These are phyloP conservation scores for Didymella segeticola DNA, from an alignment of 2,329 filamentous ascomycete species.

Conservation along the genomic window DNA sequence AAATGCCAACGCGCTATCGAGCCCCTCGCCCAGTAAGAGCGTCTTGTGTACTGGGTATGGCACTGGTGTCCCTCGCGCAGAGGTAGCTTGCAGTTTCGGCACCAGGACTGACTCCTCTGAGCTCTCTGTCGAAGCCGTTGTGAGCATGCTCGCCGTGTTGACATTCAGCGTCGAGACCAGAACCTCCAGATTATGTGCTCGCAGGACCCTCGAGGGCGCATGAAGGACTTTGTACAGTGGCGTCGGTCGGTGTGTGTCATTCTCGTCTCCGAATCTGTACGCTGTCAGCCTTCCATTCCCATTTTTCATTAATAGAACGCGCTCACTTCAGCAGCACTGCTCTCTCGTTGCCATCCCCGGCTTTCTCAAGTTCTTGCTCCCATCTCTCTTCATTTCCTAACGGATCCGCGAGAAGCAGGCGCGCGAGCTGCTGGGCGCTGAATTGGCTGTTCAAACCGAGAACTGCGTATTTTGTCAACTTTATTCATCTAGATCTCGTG, in stretches of 20 bases:
- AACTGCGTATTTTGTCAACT: constrained; percentile 48
- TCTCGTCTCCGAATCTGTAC: constrained; percentile 61
- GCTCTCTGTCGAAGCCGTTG: constrained; percentile 43
- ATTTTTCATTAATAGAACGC: neutral
- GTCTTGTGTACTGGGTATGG: constrained; percentile 85
- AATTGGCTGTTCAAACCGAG: constrained; percentile 58
- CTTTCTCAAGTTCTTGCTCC: constrained; percentile 52
- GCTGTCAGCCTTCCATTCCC: constrained; percentile 20
- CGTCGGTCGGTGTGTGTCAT: constrained; percentile 54
- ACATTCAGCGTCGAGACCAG: constrained; percentile 61
- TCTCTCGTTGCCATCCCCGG: constrained; percentile 40
- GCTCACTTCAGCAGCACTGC: constrained; percentile 52
- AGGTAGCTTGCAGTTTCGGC: constrained; percentile 72
- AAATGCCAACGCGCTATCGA: constrained; percentile 69
- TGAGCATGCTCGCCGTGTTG: constrained; percentile 45
- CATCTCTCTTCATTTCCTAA: constrained; percentile 51
- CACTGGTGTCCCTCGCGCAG: constrained; percentile 69
- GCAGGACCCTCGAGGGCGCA: constrained; percentile 68
- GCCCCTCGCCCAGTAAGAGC: constrained; percentile 74
- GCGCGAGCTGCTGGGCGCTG: constrained; percentile 70
- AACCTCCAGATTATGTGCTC: constrained; percentile 70
- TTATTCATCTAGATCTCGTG: constrained; percentile 18
- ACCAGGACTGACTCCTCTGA: constrained; percentile 74
- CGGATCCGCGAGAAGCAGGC: constrained; percentile 61
- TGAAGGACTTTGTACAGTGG: constrained; percentile 66